Base-by-base conservation (phyloP, 228 moss, liverwort and hornwort species). In the Sphagnum magellanicum region DNA sequence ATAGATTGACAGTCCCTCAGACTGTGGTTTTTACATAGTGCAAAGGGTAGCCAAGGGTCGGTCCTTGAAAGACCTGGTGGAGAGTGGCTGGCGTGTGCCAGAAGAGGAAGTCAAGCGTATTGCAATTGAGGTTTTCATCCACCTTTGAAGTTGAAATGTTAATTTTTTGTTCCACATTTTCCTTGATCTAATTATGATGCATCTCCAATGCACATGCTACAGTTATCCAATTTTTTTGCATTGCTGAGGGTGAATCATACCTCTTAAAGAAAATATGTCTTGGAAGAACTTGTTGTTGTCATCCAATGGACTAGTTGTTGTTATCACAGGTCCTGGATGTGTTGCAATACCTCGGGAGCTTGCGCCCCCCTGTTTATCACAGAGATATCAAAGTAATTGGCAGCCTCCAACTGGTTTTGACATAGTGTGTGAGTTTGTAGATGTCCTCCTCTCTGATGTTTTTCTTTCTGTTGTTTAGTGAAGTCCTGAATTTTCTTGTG, bases 361-460 rank as follows among this genome's bases (percentile, higher is more conserved):
- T 98, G 73, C 88, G 97, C 61, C 97, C 97, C 12, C 87, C 91
- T 67, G 97, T 98, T 75, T 84, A 88, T 67, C 97, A 98, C 63
- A 80, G 97, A 77, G 93, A 98, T 52, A 98, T 98, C 66, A 98
- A 98, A 84, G 90, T 90, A 62, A 15, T 13, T 9, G 15, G 16
- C 8, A 63, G 9, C 59, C 1, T 59, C 12, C 11, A 11, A 11
- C 11, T 59, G 15, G 11, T 11, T 59, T 11, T 11, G 59, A 59
- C 59, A 11, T 11, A 59, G 59, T 11, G 11, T 59, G 12, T 59
- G 12, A 59, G 11, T 11, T 11, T 11, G 59, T 11, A 59, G 15
- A 15, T 59, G 11, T 59, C 11, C 59, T 11, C 11, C 59, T 59
- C 11, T 3, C 12, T 15, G 15, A 11, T 59, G 15, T 59, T 11